Base-by-base conservation (phyloP, 2,329 filamentous ascomycete genomes). In the Penicillium olsonii region DNA sequence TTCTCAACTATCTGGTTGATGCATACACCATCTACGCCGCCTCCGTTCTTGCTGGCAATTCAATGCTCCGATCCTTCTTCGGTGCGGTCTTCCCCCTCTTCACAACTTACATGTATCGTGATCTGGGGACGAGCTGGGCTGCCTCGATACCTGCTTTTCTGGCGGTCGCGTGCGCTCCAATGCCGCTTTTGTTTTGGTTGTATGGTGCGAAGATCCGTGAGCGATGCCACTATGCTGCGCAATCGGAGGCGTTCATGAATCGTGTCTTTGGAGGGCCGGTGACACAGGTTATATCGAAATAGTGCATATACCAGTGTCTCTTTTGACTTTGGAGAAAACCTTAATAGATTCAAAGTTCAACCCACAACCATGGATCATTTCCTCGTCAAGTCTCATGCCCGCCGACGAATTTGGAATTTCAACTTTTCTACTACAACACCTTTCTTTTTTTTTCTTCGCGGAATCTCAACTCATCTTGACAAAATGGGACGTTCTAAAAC, bases 1-100 rank as follows among this genome's bases (percentile, higher is more conserved):
- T 61, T 12, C 57, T 66, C 42, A 55, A 55, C 33, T 55, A 55
- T n/a, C 34, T 55, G 14, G 50, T 55, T 14, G 53, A 55, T 18
- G 22, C 53, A 19, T 55, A 53, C 29, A 55, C 53, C 2, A 55
- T 55, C 19, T 55, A 50, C 37, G 50, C 53, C 5, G 53, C 53
- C 4, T 55, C 53, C 1, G 53, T 55, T 2, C 31, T 55, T 15
- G 53, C 53, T 8, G 47, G 46, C 4, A 53, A 48, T 27, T 24
- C 37, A 14, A 19, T 41, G 5, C 19, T 55, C 19, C 43, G 50
- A 17, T 55, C 53, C 0, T 2, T 50, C 9, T 53, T 55, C 26
- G 53, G 53, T 4, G 46, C 46, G 6, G 44, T 27, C 0, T 55
- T 55, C 12, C 53, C 53, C 0, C 42, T 55, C 2, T 55, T 53